These are phyloP conservation scores for Phanerochaete carnosa DNA, from an alignment of 768 basidiomycete species.

Conservation along the genomic window DNA sequence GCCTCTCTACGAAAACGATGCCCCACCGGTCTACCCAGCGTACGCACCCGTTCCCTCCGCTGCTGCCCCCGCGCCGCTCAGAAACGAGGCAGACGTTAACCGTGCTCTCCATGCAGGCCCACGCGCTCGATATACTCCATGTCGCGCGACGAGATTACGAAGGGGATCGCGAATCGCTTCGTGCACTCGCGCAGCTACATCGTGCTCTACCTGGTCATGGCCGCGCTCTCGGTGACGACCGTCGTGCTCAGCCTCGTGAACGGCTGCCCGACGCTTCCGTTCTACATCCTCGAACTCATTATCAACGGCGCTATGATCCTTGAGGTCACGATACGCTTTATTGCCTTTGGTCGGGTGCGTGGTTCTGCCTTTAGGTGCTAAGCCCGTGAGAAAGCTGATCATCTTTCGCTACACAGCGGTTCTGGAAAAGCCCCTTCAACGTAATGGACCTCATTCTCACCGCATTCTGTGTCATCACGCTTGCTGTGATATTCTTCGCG, in stretches of 20 bases:
- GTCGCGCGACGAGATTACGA: slow-evolving; percentile 77
- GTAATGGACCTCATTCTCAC: slow-evolving; percentile 87
- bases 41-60: slow-evolving; percentile 16
- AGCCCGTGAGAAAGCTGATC: background rate
- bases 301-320: slow-evolving; percentile 90
- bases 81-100: too few species aligned
- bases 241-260: slow-evolving; percentile 79
- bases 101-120: slow-evolving; percentile 41
- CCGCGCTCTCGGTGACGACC: slow-evolving; percentile 80
- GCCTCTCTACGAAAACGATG: slow-evolving; percentile 21
- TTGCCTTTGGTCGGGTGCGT: slow-evolving; percentile 90
- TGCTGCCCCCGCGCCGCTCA: slow-evolving; percentile 15
- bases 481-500: slow-evolving; percentile 86
- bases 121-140: slow-evolving; percentile 83
- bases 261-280: slow-evolving; percentile 83
- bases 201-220: slow-evolving; percentile 85
- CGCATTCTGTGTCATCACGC: slow-evolving; percentile 82
- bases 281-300: slow-evolving; percentile 87
- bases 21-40: slow-evolving; percentile 16
- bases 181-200: slow-evolving; percentile 88
- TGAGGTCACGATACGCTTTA: slow-evolving; percentile 87
- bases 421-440: slow-evolving; percentile 95
- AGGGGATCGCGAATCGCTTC: slow-evolving; percentile 86
- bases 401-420: slow-evolving; percentile 59
- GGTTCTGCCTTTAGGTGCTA: background rate